These are phyloP conservation scores for Hordeum marinum DNA, from an alignment of 176 grass and related monocot species.

Conservation along the genomic window DNA sequence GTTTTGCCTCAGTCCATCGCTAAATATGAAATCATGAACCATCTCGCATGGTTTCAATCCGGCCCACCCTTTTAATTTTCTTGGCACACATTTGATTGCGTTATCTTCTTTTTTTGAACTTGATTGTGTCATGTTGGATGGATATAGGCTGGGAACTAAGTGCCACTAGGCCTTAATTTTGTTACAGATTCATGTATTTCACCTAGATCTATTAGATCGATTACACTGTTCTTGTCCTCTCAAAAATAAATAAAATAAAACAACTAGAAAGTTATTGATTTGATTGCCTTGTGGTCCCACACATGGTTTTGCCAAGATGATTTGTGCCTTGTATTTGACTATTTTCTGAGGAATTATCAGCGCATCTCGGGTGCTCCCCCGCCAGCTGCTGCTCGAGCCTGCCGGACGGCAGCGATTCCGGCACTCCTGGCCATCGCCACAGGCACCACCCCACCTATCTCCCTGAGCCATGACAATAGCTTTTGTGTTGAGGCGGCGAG, in stretches of 20 bases:
- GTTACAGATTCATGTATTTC: neutral
- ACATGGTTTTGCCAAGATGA: neutral
- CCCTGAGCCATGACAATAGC: no score
- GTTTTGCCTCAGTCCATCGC: neutral
- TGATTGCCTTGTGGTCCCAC: neutral
- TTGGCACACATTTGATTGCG: neutral
- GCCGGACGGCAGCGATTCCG: no score
- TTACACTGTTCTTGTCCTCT: neutral
- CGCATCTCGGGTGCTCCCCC: no score
- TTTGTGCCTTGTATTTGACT: neutral
- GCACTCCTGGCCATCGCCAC: no score
- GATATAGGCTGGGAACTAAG: neutral
- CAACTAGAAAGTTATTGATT: neutral
- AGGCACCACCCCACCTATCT: no score
- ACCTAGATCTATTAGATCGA: constrained; percentile 12
- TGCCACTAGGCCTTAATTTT: neutral
- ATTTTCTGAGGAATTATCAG: neutral
- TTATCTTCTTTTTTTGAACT: no score
- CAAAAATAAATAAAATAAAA: neutral
- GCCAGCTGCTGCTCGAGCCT: no score
- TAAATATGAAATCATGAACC: neutral
- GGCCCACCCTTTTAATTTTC: neutral
- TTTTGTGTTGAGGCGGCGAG: no score
- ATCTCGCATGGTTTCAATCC: neutral
- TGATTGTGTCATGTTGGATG: neutral